These are phyloP conservation scores for Stagonosporopsis rhizophila DNA, from an alignment of 2,329 filamentous ascomycete genomes.

Conservation along the genomic window DNA sequence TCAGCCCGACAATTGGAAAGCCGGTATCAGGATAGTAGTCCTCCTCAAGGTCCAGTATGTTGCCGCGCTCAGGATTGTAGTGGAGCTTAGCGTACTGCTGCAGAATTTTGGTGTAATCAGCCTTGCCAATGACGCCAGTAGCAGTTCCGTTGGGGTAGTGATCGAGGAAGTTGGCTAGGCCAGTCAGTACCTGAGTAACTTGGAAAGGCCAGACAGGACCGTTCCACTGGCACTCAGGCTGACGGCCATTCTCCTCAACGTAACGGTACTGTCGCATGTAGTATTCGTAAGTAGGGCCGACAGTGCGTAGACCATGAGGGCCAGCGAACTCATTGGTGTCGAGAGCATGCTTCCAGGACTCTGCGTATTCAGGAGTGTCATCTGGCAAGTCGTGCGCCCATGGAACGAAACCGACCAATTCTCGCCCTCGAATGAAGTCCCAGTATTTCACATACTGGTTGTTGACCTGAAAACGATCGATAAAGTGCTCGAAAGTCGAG, in stretches of 20 bases:
- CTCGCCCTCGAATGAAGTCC: conserved; percentile 53
- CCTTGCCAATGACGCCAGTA: conserved; percentile 30
- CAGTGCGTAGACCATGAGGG: conserved; percentile 50
- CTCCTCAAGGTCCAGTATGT: conserved; percentile 51
- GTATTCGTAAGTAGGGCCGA: conserved; percentile 55
- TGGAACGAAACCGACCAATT: conserved; percentile 54
- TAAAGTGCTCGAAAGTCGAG: conserved; percentile 53
- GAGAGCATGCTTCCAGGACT: conserved; percentile 49
- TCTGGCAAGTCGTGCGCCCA: conserved; percentile 55
- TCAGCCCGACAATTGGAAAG: conserved; percentile 52
- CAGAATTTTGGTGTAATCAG: conserved; percentile 50
- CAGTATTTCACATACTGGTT: conserved; percentile 52
- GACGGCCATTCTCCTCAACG: conserved; percentile 31
- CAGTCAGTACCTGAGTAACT: conserved; percentile 51
- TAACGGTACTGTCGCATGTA: conserved; percentile 56
- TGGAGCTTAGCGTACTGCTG: conserved; percentile 52
- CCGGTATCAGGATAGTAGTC: conserved; percentile 55
- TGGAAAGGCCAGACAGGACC: conserved; percentile 56
- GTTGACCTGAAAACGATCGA: conserved; percentile 52
- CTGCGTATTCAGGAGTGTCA: conserved; percentile 46
- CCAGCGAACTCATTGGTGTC: conserved; percentile 47
- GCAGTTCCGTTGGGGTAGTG: conserved; percentile 45
- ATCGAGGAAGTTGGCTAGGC: conserved; percentile 54
- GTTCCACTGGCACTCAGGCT: conserved; percentile 56
- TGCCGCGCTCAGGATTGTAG: conserved; percentile 43